Base-by-base conservation (phyloP, 306 rosid genomes). In the Begonia masoniana region DNA sequence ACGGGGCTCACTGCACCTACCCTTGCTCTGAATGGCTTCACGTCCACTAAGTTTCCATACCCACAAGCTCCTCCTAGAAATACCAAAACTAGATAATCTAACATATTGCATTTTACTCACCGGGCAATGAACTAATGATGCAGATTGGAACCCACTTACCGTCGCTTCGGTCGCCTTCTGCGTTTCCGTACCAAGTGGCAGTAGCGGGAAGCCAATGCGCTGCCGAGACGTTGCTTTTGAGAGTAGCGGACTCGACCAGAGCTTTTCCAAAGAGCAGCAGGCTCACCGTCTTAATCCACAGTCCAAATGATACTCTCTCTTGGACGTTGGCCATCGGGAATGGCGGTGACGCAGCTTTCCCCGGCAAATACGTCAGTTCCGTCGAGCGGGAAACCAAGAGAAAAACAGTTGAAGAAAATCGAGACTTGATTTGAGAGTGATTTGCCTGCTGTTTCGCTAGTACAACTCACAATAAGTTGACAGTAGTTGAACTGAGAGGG, bases 101-200 rank as follows among this genome's bases (percentile, higher is more conserved):
- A 10, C 15, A 12, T 12, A 10, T 10, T 2, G 17, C 24, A 45
- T 45, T n/a, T 45, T 31, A 31, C 39, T 31, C 39, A 7, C 49
- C 49, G 15, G 15, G 15, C 4, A 45, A 10, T 43, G 16, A 49
- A 12, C n/a, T 49, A 49, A 17, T 12, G 7, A 10, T 13, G 42
- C 13, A 12, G 15, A 54, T 15, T 24, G 3, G 50, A 36, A 14
- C 59, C 24, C 0, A 43, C 60, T 63, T 54, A 88, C 97, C 97
- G 58, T 72, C 74, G 71, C 97, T 89, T 24, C 97, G 95, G 55
- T 89, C 97, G 12, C 97, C 97, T 60, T 89, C 97, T 3, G 97
- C 82, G 17, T 64, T 74, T 15, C 97, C 97, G 61, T 89, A 89
- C 97, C 97, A 89, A 6, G 97, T 89, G 62, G 94, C 97, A 10